Conservation (phyloP, 306 rosid species). For the Coriaria nepalensis region DNA sequence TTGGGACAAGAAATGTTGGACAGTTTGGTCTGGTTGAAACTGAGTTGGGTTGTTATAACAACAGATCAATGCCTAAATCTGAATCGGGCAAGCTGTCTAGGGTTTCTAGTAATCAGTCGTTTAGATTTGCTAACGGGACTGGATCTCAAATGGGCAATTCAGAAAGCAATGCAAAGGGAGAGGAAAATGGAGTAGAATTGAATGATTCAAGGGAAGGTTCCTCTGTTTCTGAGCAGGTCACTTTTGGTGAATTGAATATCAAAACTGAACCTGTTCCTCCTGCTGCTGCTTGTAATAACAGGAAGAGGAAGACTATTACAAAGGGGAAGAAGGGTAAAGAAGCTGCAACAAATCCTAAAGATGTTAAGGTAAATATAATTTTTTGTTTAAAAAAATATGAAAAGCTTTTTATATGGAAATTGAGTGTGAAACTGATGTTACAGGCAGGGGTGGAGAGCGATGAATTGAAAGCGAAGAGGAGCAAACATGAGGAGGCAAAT, state of each 20-base stretch:
- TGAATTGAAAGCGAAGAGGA: conserved; percentile 31
- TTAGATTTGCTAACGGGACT: too few species aligned
- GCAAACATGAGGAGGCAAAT: conserved; percentile 24
- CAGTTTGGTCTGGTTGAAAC: conserved; percentile 23
- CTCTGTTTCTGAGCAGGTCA: conserved; percentile 42
- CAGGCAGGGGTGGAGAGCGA: conserved; percentile 22
- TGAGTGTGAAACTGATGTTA: background rate
- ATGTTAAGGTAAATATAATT: conserved; percentile 22
- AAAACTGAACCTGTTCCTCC: conserved; percentile 13
- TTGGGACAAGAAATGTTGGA: conserved; percentile 21
- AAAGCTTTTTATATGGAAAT: too few species aligned
- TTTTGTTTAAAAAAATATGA: too few species aligned
- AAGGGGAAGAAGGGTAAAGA: conserved; percentile 19
- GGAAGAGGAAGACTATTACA: conserved; percentile 34
- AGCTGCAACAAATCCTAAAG: conserved; percentile 8
- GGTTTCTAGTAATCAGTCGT: conserved; percentile 22
- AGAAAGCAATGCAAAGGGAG: conserved; percentile 6
- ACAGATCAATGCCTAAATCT: conserved; percentile 20
- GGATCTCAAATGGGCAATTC: too few species aligned
- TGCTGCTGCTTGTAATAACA: conserved; percentile 10
- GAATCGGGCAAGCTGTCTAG: conserved; percentile 23
- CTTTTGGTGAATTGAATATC: conserved; percentile 21
- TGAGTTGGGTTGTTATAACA: conserved; percentile 9
- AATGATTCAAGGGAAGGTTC: conserved; percentile 45
- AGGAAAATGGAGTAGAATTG: conserved; percentile 9